A percentile compares a stretch with the other conserved stretches of the same genome.
phyloP scores from a whole-genome alignment of 257 asterid species.

The Ilex aquifolium region DNA sequence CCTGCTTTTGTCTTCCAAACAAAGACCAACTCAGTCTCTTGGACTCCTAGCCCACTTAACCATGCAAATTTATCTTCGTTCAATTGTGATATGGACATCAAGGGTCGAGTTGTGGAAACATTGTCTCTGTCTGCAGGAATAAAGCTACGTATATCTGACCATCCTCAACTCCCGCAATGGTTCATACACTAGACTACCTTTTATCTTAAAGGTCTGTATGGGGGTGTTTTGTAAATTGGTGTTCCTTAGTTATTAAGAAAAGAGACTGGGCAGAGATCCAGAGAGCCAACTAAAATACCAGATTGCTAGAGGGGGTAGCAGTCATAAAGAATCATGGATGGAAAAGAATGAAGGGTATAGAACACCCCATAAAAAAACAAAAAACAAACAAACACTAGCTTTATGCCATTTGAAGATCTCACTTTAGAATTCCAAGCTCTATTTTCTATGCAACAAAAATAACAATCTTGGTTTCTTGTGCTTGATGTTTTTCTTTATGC shows the following conservation, averaged over 20 bases:
- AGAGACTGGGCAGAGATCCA: background rate
- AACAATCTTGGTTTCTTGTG: conserved; percentile 56
- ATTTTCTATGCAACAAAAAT: conserved; percentile 56
- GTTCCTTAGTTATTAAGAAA: conserved; percentile 66
- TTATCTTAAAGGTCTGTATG: background rate
- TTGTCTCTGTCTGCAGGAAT: too few species aligned
- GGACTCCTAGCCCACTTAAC: conserved; percentile 35
- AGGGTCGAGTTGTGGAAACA: too few species aligned
- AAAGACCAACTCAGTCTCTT: conserved; percentile 37
- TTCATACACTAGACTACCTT: background rate
- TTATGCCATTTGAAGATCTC: conserved; percentile 57
- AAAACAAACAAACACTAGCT: conserved; percentile 41
- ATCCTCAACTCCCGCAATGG: too few species aligned
- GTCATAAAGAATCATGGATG: conserved; percentile 10
- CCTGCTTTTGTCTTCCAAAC: conserved; percentile 57
- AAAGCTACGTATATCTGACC: too few species aligned
- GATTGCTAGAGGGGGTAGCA: too few species aligned
- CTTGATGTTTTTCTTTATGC: conserved; percentile 48
- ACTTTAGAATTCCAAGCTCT: conserved; percentile 89
- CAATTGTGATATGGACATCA: too few species aligned
- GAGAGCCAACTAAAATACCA: too few species aligned
- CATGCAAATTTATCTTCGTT: too few species aligned
- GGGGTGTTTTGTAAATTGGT: conserved; percentile 3
- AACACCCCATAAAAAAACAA: conserved; percentile 36
- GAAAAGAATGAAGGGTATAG: conserved; percentile 22